Percentiles rank a stretch among this genome's conserved stretches.
phyloP scores from a whole-genome alignment of 306 rosid genomes.

The Neltuma alba region DNA sequence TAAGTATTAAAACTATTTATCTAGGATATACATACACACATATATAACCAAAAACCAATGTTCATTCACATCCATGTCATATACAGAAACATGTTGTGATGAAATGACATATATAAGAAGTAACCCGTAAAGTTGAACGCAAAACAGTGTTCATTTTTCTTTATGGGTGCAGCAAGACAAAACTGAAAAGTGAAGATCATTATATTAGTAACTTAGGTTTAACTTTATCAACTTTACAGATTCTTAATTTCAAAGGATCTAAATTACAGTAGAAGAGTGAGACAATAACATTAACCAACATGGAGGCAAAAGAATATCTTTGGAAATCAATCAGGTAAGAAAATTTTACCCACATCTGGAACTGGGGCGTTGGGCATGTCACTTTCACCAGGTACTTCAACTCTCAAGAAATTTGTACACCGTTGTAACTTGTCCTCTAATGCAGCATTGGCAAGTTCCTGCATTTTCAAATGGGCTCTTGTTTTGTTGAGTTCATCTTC shows the following conservation, averaged over 20 bases:
- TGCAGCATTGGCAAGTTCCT: slow-evolving; percentile 3
- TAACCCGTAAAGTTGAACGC: background rate
- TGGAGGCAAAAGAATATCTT: background rate
- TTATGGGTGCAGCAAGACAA: background rate
- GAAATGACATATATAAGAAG: background rate
- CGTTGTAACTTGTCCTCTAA: slow-evolving; percentile 1
- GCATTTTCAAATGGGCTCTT: background rate
- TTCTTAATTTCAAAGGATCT: background rate
- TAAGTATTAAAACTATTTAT: background rate
- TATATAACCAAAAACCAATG: background rate
- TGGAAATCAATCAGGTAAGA: background rate
- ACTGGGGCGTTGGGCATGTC: background rate
- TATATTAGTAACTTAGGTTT: background rate
- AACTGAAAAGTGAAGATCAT: background rate
- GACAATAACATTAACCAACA: background rate
- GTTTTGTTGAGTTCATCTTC: slow-evolving; percentile 1
- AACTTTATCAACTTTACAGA: background rate
- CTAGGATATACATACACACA: background rate
- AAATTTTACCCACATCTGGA: slow-evolving; percentile 11
- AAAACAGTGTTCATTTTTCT: background rate
- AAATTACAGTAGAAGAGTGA: background rate
- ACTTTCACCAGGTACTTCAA: background rate
- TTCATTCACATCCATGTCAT: background rate
- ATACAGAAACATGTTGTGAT: background rate
- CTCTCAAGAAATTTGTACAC: slow-evolving; percentile 19